Conservation (phyloP, 2,329 filamentous ascomycete species). For the Phyllosticta citribraziliensis region DNA sequence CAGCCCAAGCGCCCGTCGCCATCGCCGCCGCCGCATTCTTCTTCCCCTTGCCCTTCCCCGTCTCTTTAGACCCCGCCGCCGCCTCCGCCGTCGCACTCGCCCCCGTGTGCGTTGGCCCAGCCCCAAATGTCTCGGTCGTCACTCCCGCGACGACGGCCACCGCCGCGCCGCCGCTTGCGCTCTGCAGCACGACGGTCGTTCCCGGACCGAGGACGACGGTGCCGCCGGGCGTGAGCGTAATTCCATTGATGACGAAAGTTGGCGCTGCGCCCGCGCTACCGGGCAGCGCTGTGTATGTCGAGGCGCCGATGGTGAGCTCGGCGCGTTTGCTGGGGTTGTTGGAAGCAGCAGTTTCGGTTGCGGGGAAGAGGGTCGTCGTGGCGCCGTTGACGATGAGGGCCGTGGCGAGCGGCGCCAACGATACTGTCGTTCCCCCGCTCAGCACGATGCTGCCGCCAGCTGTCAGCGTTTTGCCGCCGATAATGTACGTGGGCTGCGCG, state of each 20-base stretch:
- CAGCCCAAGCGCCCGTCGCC: neutral
- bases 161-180: neutral
- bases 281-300: constrained; percentile 1
- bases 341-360: constrained; percentile 5
- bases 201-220: constrained; percentile 18
- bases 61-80: neutral
- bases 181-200: neutral
- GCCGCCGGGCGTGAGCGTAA: constrained; percentile 29
- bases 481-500: constrained; percentile 18
- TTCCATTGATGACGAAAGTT: constrained; percentile 28
- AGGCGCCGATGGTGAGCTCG: constrained; percentile 16
- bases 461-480: constrained; percentile 28
- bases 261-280: neutral
- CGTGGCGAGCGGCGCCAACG: constrained; percentile 15
- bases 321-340: neutral
- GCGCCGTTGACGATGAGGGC: constrained; percentile 10
- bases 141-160: neutral
- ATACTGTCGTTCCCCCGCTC: constrained; percentile 19
- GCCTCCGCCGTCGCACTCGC: neutral
- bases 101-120: neutral
- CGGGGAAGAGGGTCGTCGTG: constrained; percentile 8
- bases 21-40: neutral
- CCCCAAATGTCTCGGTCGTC: neutral
- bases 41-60: neutral
- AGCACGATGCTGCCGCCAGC: constrained; percentile 27